Percentiles rank a stretch among this genome's conserved stretches.
Conservation (phyloP, 768 basidiomycete genomes). For the Mycena crocata region DNA sequence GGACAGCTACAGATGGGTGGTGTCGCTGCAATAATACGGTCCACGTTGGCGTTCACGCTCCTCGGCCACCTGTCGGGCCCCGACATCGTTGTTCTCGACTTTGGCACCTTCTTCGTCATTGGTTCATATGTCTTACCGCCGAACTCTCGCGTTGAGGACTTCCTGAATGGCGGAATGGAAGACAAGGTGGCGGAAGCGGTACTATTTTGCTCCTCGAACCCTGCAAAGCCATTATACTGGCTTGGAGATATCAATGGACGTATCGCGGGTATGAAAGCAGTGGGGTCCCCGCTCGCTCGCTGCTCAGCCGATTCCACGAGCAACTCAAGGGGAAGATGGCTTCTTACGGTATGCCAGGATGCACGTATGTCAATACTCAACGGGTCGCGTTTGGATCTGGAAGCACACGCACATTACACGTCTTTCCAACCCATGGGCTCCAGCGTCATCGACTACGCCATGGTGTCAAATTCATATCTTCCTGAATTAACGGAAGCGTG, state of each 20-base stretch:
- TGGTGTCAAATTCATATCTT: background rate
- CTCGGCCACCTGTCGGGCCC: background rate
- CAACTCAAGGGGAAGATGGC: background rate
- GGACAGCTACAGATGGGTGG: background rate
- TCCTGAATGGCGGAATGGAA: background rate
- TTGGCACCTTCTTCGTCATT: background rate
- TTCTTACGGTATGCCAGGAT: background rate
- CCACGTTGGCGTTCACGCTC: background rate
- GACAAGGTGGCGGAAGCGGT: background rate
- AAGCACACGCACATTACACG: background rate
- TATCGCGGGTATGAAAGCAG: background rate
- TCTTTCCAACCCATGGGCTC: background rate
- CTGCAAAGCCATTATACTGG: background rate
- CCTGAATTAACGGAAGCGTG: background rate
- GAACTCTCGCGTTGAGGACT: background rate
- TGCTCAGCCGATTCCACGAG: background rate
- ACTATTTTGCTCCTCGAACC: background rate
- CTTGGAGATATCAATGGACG: background rate
- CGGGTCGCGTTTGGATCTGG: background rate
- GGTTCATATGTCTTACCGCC: conserved; percentile 6
- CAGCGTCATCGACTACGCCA: background rate
- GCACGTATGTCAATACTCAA: conserved; percentile 1
- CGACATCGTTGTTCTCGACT: conserved; percentile 5
- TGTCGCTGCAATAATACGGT: background rate
- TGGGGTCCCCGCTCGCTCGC: background rate